phyloP scores from a whole-genome alignment of 441 rosid species.

The Gossypium gossypioides region DNA sequence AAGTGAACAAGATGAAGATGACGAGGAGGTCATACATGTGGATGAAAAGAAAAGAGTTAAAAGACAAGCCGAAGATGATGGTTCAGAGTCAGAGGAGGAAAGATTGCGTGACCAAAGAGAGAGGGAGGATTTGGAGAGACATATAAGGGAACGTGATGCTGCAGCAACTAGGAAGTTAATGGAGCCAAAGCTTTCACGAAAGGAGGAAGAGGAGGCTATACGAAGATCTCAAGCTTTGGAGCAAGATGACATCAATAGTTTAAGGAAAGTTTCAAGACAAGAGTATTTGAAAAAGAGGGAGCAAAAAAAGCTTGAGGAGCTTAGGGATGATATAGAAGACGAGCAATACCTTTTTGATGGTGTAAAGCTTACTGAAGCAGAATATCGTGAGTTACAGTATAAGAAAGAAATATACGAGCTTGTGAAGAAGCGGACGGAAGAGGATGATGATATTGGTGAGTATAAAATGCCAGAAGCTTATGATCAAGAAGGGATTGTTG shows the following conservation, averaged over 20 bases:
- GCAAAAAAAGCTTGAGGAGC: conserved; percentile 69
- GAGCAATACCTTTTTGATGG: conserved; percentile 68
- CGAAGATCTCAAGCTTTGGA: conserved; percentile 68
- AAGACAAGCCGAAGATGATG: conserved; percentile 56
- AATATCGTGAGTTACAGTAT: conserved; percentile 60
- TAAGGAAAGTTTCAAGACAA: conserved; percentile 92
- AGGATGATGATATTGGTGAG: conserved; percentile 60
- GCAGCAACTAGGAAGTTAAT: conserved; percentile 68
- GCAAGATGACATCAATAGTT: conserved; percentile 41
- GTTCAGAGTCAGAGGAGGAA: conserved; percentile 94
- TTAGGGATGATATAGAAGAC: conserved; percentile 70
- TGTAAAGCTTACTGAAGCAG: conserved; percentile 67
- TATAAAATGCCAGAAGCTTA: conserved; percentile 93
- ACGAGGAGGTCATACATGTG: conserved; percentile 41
- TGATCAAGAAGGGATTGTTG: conserved; percentile 75
- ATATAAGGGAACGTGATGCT: conserved; percentile 80
- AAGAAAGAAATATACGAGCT: conserved; percentile 78
- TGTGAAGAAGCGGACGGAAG: conserved; percentile 66
- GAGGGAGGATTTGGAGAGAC: conserved; percentile 74
- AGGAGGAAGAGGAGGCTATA: conserved; percentile 74
- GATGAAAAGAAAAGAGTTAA: conserved; percentile 45
- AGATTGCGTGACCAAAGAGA: conserved; percentile 81
- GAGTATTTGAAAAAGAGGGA: conserved; percentile 76
- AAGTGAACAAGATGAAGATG: conserved; percentile 58
- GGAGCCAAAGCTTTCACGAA: conserved; percentile 61